phyloP scores from a whole-genome alignment of 129 eudicot species.

The carrot (Daucus carota) region DH1_v3.0 NC_030384.2:49257001-49257500 shows the following conservation, averaged over 20 bases:
- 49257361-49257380: conserved; percentile 34
- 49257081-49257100: conserved; percentile 23
- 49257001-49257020: neutral
- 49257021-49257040: conserved; percentile 2
- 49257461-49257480: conserved; percentile 73
- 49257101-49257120: conserved; percentile 34
- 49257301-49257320: conserved; percentile 61
- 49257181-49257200: conserved; percentile 28
- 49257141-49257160: conserved; percentile 58
- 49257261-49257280: conserved; percentile 42
- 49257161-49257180: conserved; percentile 33
- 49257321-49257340: conserved; percentile 74
- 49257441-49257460: conserved; percentile 58
- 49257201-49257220: conserved; percentile 30
- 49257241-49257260: conserved; percentile 42
- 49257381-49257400: conserved; percentile 33
- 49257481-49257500: conserved; percentile 55
- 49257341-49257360: conserved; percentile 45
- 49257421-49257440: conserved; percentile 57
- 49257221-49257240: conserved; percentile 42
- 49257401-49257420: conserved; percentile 54
- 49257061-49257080: conserved; percentile 24
- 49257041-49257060: conserved; percentile 33
- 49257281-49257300: conserved; percentile 47
- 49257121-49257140: conserved; percentile 62